Evolutionary conservation across 352 stramenopile species (phyloP).

Genomic region (Phytophthora pini): DNA sequence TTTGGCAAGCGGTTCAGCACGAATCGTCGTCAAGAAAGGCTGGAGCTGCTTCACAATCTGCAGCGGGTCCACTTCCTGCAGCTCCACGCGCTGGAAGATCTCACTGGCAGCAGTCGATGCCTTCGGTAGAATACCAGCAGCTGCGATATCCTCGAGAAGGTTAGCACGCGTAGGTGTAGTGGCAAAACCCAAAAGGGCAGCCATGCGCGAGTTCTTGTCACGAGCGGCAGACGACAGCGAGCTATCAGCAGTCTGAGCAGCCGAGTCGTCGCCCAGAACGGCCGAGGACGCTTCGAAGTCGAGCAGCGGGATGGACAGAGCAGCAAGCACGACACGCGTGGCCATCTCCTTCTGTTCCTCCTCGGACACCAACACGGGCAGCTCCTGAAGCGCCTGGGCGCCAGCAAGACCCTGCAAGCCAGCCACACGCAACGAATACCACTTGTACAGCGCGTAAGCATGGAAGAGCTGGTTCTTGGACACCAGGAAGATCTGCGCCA

Average conservation of each 20-base stretch:
- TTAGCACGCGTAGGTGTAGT: constrained; percentile 90
- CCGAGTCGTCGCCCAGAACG: constrained; percentile 70
- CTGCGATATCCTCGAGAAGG: constrained; percentile 91
- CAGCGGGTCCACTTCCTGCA: constrained; percentile 75
- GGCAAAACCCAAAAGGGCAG: constrained; percentile 92
- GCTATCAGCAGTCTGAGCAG: constrained; percentile 43
- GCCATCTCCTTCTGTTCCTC: constrained; percentile 90
- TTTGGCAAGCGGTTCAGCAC: constrained; percentile 48
- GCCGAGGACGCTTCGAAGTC: constrained; percentile 68
- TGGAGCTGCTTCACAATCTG: constrained; percentile 79
- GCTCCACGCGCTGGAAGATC: constrained; percentile 77
- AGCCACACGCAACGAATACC: constrained; percentile 92
- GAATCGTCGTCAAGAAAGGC: constrained; percentile 59
- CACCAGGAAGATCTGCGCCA: constrained; percentile 98
- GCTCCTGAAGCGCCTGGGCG: constrained; percentile 38
- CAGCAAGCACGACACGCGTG: constrained; percentile 92
- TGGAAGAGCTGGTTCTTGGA: constrained; percentile 98
- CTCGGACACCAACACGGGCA: constrained; percentile 60
- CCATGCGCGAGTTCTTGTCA: constrained; percentile 95
- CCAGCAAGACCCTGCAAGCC: constrained; percentile 77
- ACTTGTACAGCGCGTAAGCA: constrained; percentile 97
- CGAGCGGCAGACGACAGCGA: constrained; percentile 63
- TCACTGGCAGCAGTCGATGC: constrained; percentile 61
- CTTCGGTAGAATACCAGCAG: constrained; percentile 69
- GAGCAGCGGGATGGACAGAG: constrained; percentile 93